phyloP scores from a whole-genome alignment of 169 alveolate genomes.

The Babesia caballi region DNA sequence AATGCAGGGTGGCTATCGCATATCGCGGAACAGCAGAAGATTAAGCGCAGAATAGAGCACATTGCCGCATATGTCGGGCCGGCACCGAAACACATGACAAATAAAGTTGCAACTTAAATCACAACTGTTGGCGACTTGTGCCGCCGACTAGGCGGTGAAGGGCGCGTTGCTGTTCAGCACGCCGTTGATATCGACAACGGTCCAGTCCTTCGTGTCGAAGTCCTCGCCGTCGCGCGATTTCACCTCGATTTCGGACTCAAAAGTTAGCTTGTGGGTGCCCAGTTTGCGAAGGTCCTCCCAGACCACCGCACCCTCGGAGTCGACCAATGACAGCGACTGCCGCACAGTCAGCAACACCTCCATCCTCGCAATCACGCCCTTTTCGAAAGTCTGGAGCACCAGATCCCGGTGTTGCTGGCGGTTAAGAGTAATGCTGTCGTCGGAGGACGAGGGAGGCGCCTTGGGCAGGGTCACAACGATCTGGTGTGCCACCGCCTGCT shows the following conservation, averaged over 20 bases:
- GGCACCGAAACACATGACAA: slow-evolving; percentile 1
- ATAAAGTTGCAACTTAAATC: background rate
- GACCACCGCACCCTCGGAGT: slow-evolving; percentile 19
- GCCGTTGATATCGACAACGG: slow-evolving; percentile 40
- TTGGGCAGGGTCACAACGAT: slow-evolving; percentile 25
- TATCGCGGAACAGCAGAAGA: slow-evolving; percentile 42
- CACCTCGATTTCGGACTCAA: slow-evolving; percentile 34
- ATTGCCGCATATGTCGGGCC: slow-evolving; percentile 59
- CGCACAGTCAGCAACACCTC: slow-evolving; percentile 27
- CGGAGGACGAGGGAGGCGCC: background rate
- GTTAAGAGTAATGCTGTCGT: background rate
- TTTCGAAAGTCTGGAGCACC: slow-evolving; percentile 38
- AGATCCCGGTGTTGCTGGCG: slow-evolving; percentile 15
- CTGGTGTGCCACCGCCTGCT: slow-evolving; percentile 39
- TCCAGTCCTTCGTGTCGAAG: slow-evolving; percentile 28
- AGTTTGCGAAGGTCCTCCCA: slow-evolving; percentile 26
- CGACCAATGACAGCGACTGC: slow-evolving; percentile 18
- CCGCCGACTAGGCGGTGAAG: background rate
- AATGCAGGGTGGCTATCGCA: slow-evolving; percentile 64
- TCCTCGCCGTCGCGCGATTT: slow-evolving; percentile 4
- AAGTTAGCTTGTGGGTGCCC: slow-evolving; percentile 14
- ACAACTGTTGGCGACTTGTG: background rate
- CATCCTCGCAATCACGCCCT: slow-evolving; percentile 41
- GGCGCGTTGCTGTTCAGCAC: slow-evolving; percentile 46
- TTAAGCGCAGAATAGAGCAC: slow-evolving; percentile 53